phyloP scores from a whole-genome alignment of 345 rosid species.

The Salix arbutifolia region DNA sequence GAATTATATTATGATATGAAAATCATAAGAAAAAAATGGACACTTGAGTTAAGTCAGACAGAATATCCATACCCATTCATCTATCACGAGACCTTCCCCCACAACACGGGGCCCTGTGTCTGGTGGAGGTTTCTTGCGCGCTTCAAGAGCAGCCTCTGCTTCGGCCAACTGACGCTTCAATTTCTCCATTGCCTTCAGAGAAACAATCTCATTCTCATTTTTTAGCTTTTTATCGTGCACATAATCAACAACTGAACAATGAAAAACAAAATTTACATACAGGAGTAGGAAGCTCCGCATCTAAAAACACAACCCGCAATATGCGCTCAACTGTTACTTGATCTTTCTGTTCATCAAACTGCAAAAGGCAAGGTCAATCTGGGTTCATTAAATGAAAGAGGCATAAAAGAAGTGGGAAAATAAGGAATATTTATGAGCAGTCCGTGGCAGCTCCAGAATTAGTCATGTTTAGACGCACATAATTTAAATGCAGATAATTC shows the following conservation, averaged over 20 bases:
- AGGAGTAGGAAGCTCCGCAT: conserved; percentile 19
- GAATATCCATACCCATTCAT: conserved; percentile 29
- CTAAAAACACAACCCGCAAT: conserved; percentile 25
- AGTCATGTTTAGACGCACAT: not conserved
- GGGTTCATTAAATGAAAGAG: not conserved
- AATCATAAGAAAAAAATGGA: not conserved
- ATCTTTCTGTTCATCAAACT: conserved; percentile 35
- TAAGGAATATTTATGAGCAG: not conserved
- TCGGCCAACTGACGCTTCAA: conserved; percentile 29
- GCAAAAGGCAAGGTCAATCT: not conserved
- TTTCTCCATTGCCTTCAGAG: conserved; percentile 26
- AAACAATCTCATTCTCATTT: not conserved
- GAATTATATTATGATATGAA: not conserved
- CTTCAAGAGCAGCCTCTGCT: conserved; percentile 30
- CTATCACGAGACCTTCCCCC: conserved; percentile 35
- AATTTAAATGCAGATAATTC: not conserved
- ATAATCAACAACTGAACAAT: not conserved
- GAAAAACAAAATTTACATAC: conserved; percentile 4
- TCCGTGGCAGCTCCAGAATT: not conserved
- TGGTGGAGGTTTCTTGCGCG: conserved; percentile 24
- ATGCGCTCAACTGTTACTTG: conserved; percentile 26
- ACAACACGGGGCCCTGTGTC: conserved; percentile 20
- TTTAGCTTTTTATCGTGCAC: not conserved
- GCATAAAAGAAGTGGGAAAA: not conserved
- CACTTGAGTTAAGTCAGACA: not conserved